Conservation (phyloP, 164 flowering plant genomes). For the Kingdonia uniflora region DNA sequence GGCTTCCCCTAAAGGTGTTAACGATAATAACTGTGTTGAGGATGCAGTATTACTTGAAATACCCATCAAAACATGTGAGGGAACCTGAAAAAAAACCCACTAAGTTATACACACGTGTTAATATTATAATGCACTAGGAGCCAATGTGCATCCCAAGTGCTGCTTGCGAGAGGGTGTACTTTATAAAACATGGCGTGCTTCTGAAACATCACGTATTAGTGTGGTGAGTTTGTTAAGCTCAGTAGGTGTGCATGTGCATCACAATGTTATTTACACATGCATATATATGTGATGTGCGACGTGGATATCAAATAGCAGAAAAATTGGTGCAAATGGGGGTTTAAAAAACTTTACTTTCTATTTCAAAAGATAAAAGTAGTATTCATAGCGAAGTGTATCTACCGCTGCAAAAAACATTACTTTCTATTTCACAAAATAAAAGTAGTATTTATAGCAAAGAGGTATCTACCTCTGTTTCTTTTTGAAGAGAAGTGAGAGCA, state of each 20-base stretch:
- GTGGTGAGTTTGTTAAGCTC: too few species aligned
- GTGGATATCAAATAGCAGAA: too few species aligned
- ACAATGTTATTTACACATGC: too few species aligned
- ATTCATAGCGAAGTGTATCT: not conserved
- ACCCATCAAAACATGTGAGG: slow-evolving; percentile 64
- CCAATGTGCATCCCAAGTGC: too few species aligned
- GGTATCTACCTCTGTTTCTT: slow-evolving; percentile 61
- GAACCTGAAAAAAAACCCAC: slow-evolving; percentile 48
- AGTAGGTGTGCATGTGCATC: too few species aligned
- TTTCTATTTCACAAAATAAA: not conserved
- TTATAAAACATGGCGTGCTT: too few species aligned
- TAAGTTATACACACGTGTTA: not conserved
- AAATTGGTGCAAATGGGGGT: too few species aligned
- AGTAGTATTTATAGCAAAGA: not conserved
- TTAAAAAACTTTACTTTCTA: too few species aligned
- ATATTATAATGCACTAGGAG: not conserved
- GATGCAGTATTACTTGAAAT: slow-evolving; percentile 37
- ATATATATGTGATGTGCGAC: too few species aligned
- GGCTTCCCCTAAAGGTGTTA: slow-evolving; percentile 81
- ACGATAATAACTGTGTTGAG: slow-evolving; percentile 28
- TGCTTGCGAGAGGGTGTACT: too few species aligned
- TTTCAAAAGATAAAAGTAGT: not conserved
- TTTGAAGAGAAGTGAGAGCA: slow-evolving; percentile 65
- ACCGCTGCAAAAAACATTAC: too few species aligned
- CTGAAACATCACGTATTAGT: too few species aligned